phyloP scores from a whole-genome alignment of 306 rosid species.

The Castanea mollissima region DNA sequence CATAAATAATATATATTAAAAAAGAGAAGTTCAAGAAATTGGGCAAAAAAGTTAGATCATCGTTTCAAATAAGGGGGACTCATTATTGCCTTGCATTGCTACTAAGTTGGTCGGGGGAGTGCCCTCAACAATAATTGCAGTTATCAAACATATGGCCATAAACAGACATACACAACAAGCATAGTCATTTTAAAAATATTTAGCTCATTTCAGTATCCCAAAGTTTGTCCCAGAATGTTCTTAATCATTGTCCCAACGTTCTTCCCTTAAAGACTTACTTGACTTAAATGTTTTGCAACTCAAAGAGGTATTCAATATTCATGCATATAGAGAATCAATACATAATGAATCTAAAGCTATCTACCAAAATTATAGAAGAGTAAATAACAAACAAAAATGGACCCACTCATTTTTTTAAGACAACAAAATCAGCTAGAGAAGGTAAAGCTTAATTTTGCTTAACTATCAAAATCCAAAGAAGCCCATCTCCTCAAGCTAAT shows the following conservation, averaged over 20 bases:
- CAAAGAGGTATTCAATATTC: background rate
- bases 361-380: background rate
- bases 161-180: background rate
- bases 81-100: background rate
- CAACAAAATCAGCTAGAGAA: background rate
- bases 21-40: background rate
- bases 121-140: conserved; percentile 10
- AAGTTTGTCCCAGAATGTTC: background rate
- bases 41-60: background rate
- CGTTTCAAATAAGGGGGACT: background rate
- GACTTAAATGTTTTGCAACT: background rate
- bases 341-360: background rate
- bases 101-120: conserved; percentile 7
- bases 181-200: background rate
- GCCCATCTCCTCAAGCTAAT: too few relatives aligned
- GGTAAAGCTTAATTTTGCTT: too few relatives aligned
- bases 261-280: background rate
- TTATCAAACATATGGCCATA: background rate
- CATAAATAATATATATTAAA: background rate
- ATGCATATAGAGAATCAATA: background rate
- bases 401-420: background rate
- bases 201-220: background rate
- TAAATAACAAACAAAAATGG: background rate
- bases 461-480: too few relatives aligned
- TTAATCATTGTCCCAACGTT: background rate